phyloP scores from a whole-genome alignment of 2,329 filamentous ascomycete species.

The Immersiporthe knoxdaviesiana region DNA sequence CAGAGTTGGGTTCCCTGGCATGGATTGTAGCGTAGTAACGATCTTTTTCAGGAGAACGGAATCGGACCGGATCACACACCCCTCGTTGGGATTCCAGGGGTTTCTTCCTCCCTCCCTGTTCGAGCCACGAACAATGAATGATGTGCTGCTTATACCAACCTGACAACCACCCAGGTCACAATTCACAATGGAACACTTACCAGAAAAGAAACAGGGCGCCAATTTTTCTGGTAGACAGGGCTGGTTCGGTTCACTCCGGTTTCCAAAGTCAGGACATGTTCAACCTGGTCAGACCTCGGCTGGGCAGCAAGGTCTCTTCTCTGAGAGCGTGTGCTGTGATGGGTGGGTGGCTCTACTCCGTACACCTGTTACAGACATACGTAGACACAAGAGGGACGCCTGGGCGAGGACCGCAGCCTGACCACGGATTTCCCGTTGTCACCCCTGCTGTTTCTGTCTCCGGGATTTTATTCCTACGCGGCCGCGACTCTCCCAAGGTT shows the following conservation, averaged over 20 bases:
- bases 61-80: background rate
- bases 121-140: too few species aligned
- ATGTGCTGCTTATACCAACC: background rate
- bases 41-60: background rate
- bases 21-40: background rate
- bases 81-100: background rate
- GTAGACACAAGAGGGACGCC: background rate
- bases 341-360: background rate
- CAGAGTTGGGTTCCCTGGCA: background rate
- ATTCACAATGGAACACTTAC: background rate
- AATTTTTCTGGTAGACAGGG: background rate
- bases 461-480: background rate
- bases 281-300: background rate
- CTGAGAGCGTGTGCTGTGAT: background rate
- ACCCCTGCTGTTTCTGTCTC: background rate
- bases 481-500: background rate
- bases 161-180: background rate
- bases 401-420: background rate
- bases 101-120: background rate
- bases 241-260: background rate
- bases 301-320: background rate
- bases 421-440: background rate
- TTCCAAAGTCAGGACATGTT: background rate
- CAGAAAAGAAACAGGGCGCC: background rate
- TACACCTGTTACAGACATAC: background rate